Evolutionary conservation across 2,329 filamentous ascomycete species (phyloP).

Genomic region (Dactylonectria estremocensis): DNA sequence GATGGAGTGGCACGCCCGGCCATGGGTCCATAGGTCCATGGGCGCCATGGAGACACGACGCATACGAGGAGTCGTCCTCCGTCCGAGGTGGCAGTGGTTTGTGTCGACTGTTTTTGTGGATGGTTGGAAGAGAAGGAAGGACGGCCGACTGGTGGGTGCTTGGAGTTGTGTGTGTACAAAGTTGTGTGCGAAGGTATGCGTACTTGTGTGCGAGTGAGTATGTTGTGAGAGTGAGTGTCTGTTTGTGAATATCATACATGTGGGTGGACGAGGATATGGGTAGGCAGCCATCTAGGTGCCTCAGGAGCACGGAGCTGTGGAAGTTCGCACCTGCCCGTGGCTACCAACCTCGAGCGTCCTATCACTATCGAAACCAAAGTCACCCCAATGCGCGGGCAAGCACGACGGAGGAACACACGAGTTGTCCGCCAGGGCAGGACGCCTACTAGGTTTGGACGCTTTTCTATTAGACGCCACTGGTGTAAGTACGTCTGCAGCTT

Average conservation of each 20-base stretch:
- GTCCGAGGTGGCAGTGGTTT: conserved; percentile 14
- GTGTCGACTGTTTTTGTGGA: not conserved
- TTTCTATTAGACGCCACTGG: not conserved
- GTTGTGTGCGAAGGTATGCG: no score
- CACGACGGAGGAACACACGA: not conserved
- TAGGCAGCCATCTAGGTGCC: no score
- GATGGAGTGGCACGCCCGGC: conserved; percentile 46
- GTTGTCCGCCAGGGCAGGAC: not conserved
- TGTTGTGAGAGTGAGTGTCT: no score
- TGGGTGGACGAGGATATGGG: no score
- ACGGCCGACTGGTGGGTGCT: no score
- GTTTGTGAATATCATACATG: no score
- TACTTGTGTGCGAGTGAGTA: no score
- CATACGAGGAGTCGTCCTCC: conserved; percentile 43
- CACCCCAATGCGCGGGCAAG: not conserved
- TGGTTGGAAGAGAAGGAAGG: not conserved
- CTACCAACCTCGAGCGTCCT: not conserved
- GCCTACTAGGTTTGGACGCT: not conserved
- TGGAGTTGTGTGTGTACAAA: not conserved
- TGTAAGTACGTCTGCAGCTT: conserved; percentile 22
- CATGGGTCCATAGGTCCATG: not conserved
- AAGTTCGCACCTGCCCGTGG: not conserved
- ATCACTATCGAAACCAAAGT: not conserved
- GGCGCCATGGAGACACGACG: conserved; percentile 31
- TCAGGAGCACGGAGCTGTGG: no score